Evolutionary conservation across 495 filamentous ascomycete species (phyloP).

Genomic region (Podospora comata): DNA sequence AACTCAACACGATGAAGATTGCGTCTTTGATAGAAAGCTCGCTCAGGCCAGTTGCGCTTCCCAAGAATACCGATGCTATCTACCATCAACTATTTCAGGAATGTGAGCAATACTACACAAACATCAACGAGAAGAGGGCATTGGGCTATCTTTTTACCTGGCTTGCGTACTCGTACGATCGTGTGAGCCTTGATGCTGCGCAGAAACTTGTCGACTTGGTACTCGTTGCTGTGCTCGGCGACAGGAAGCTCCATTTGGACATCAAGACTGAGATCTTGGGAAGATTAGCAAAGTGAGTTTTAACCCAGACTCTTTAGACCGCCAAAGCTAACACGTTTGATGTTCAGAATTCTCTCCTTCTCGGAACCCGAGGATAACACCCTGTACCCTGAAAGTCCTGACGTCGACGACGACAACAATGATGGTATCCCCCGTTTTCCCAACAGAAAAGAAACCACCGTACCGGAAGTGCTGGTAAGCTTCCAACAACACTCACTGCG

Average conservation of each 20-base stretch:
- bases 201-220: constrained; percentile 6
- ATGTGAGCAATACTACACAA: constrained; percentile 9
- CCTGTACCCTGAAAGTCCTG: background rate
- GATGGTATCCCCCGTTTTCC: background rate
- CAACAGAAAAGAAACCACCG: background rate
- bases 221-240: background rate
- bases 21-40: constrained; percentile 1
- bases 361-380: background rate
- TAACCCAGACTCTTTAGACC: background rate
- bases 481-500: constrained; percentile 8
- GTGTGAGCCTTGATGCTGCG: background rate
- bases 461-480: background rate
- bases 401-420: background rate
- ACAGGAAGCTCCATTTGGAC: background rate
- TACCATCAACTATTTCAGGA: constrained; percentile 9
- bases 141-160: constrained; percentile 9
- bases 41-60: background rate
- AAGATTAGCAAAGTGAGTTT: background rate
- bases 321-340: background rate
- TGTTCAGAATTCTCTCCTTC: background rate
- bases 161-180: constrained; percentile 4
- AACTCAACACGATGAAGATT: constrained; percentile 1
- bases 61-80: constrained; percentile 3
- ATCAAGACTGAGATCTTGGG: constrained; percentile 5
- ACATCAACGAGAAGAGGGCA: background rate